phyloP scores from a whole-genome alignment of 768 basidiomycete genomes.

The Lentinula lateritia region DNA sequence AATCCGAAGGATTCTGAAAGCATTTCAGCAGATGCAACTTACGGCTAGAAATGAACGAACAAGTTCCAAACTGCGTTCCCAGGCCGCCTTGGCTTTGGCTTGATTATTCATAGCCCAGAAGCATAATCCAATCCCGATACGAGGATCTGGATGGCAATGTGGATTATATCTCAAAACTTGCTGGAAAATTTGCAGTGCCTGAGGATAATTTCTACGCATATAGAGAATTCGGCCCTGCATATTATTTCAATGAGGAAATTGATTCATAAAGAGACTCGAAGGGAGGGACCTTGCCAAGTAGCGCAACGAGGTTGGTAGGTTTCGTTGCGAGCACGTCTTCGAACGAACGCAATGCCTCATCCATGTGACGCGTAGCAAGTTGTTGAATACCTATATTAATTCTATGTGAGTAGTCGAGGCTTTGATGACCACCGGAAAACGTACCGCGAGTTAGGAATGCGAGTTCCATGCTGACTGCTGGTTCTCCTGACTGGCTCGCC shows the following conservation, averaged over 20 bases:
- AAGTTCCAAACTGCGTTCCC: conserved; percentile 84
- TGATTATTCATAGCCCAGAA: conserved; percentile 87
- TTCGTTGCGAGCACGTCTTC: conserved; percentile 72
- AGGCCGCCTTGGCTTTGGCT: conserved; percentile 77
- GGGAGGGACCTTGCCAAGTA: conserved; percentile 71
- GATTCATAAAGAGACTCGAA: not conserved
- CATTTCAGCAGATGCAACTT: not conserved
- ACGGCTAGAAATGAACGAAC: conserved; percentile 36
- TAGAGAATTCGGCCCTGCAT: conserved; percentile 79
- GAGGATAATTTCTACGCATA: conserved; percentile 66
- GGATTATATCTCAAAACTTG: conserved; percentile 76
- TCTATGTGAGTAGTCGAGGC: not conserved
- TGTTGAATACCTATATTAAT: conserved; percentile 64
- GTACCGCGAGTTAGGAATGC: conserved; percentile 64
- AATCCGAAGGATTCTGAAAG: conserved; percentile 67
- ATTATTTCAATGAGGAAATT: not conserved
- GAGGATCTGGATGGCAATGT: conserved; percentile 81
- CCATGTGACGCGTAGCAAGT: conserved; percentile 73
- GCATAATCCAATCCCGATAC: conserved; percentile 93
- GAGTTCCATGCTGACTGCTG: conserved; percentile 34
- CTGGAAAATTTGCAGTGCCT: conserved; percentile 83
- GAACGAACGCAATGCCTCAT: conserved; percentile 78
- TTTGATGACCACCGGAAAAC: conserved; percentile 10
- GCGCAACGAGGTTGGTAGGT: conserved; percentile 82
- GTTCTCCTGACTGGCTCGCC: conserved; percentile 36